These are phyloP conservation scores for Dichomitus squalens DNA, from an alignment of 1,284 basidiomycete genomes.

Conservation along the genomic window DNA sequence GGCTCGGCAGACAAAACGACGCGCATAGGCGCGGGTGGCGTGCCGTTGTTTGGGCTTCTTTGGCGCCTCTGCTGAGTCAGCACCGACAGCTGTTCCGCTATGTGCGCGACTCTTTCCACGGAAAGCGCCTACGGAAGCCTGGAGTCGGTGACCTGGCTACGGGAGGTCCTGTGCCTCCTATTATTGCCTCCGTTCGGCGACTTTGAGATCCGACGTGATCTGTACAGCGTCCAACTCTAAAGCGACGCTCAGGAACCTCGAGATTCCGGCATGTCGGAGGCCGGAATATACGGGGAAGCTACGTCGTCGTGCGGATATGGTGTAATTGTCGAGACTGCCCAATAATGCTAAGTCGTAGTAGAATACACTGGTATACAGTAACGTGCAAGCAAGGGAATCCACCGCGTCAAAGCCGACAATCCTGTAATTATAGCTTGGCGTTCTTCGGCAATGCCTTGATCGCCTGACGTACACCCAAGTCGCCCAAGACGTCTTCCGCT, in stretches of 20 bases:
- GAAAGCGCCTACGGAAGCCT: background rate
- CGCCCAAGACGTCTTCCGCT: conserved; percentile 71
- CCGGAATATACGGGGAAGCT: too few species aligned
- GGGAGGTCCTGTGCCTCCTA: too few species aligned
- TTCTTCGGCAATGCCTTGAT: conserved; percentile 66
- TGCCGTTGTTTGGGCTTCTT: conserved; percentile 20
- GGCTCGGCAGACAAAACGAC: conserved; percentile 19
- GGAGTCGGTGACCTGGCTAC: too few species aligned
- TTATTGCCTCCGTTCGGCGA: conserved; percentile 3
- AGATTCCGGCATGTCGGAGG: background rate
- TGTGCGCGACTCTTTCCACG: background rate
- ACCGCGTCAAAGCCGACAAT: background rate
- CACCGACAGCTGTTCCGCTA: conserved; percentile 11
- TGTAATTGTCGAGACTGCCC: background rate
- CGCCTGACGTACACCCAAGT: conserved; percentile 72
- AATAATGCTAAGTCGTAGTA: background rate
- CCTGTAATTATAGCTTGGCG: conserved; percentile 44
- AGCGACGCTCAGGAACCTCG: background rate
- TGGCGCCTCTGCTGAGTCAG: conserved; percentile 32
- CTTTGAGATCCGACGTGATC: background rate
- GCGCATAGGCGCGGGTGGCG: conserved; percentile 13
- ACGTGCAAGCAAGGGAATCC: background rate
- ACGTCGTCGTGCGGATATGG: background rate
- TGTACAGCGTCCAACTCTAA: background rate
- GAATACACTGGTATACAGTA: conserved; percentile 7